Percentiles rank a stretch among this genome's conserved stretches.
Evolutionary conservation across 495 filamentous ascomycete genomes (phyloP).

Genomic region (Neurospora sp.): DNA sequence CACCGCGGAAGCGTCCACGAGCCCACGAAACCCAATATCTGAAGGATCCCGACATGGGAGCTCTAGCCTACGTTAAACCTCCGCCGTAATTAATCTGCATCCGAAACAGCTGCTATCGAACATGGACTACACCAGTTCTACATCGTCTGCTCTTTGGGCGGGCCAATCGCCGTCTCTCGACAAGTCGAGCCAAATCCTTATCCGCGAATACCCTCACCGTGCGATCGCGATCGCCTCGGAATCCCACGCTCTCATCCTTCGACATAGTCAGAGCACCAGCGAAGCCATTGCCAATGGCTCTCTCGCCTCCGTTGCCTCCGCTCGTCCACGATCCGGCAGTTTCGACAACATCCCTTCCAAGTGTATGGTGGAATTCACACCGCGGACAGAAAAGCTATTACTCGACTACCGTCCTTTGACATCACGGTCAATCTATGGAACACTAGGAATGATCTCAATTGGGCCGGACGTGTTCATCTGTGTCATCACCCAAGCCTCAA

Average conservation of each 20-base stretch:
- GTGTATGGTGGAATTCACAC: conserved; percentile 82
- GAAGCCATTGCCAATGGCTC: conserved; percentile 42
- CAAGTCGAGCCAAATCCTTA: conserved; percentile 45
- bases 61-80: neutral
- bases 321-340: conserved; percentile 24
- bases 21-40: neutral
- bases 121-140: conserved; percentile 20
- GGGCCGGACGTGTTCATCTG: conserved; percentile 82
- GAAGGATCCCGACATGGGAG: neutral
- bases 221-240: conserved; percentile 73
- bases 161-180: conserved; percentile 31
- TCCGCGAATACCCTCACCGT: conserved; percentile 72
- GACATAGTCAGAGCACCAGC: conserved; percentile 52
- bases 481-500: conserved; percentile 67
- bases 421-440: conserved; percentile 70
- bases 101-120: neutral
- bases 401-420: conserved; percentile 64
- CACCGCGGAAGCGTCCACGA: neutral
- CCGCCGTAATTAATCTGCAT: neutral
- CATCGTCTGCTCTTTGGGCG: conserved; percentile 19
- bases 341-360: conserved; percentile 37
- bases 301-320: conserved; percentile 34
- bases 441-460: conserved; percentile 81
- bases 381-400: conserved; percentile 53
- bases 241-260: conserved; percentile 74